A percentile compares a stretch with the other conserved stretches of the same genome.
phyloP scores from a whole-genome alignment of 495 filamentous ascomycete species.

The Penicillium soppii region DNA sequence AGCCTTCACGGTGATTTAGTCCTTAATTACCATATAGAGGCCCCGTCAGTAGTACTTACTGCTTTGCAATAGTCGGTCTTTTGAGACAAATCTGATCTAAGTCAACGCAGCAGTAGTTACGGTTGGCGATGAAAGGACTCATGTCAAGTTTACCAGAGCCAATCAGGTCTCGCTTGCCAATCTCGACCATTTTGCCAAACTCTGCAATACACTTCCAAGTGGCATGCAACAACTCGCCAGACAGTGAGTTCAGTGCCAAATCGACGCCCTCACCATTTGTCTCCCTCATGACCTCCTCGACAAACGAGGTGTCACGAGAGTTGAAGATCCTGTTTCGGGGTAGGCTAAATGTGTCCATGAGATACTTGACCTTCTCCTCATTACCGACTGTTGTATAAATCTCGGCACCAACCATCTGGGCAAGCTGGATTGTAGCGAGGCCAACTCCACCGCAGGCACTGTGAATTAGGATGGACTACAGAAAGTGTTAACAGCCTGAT shows the following conservation, averaged over 20 bases:
- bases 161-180: constrained; percentile 35
- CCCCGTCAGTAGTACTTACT: constrained; percentile 9
- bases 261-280: constrained; percentile 30
- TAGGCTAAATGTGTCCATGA: constrained; percentile 28
- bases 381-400: constrained; percentile 44
- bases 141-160: constrained; percentile 26
- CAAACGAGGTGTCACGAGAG: constrained; percentile 17
- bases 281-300: constrained; percentile 8
- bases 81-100: constrained; percentile 11
- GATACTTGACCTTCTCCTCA: constrained; percentile 36
- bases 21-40: background rate
- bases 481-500: background rate
- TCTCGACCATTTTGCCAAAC: constrained; percentile 31
- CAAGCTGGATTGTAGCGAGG: constrained; percentile 38
- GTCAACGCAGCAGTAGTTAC: constrained; percentile 23
- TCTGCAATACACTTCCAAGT: constrained; percentile 30
- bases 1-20: constrained; percentile 4
- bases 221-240: constrained; percentile 29
- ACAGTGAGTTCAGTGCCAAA: constrained; percentile 33
- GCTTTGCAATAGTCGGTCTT: background rate
- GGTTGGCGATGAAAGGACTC: constrained; percentile 32
- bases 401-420: constrained; percentile 28
- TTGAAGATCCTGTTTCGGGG: constrained; percentile 25
- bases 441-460: constrained; percentile 44
- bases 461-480: constrained; percentile 40